Evolutionary conservation across 768 basidiomycete species (phyloP).

Genomic region (Mycena haematopus): DNA sequence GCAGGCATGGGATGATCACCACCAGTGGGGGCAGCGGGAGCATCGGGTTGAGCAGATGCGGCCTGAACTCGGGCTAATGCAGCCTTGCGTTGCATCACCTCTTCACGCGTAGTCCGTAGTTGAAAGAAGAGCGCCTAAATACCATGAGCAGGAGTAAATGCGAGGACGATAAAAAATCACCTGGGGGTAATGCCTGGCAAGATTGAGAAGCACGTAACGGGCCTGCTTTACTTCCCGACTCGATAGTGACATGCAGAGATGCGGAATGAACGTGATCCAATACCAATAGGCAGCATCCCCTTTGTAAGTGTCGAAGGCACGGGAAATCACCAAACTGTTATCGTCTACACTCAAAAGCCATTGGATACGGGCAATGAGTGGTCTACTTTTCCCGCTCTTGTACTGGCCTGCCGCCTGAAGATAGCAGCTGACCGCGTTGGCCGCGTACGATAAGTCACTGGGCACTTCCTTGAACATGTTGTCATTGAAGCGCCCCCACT

Average conservation of each 20-base stretch:
- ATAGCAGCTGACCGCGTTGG: constrained; percentile 95
- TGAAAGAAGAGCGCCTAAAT: constrained; percentile 93
- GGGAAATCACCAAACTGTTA: constrained; percentile 66
- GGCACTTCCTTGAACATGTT: constrained; percentile 90
- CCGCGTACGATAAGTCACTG: constrained; percentile 74
- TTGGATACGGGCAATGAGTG: constrained; percentile 88
- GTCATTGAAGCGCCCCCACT: constrained; percentile 96
- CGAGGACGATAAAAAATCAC: constrained; percentile 32
- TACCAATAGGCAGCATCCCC: constrained; percentile 98
- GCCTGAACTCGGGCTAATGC: constrained; percentile 43
- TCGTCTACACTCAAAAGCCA: constrained; percentile 98
- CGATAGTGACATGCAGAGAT: constrained; percentile 87
- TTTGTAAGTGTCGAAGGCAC: constrained; percentile 92
- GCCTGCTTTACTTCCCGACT: constrained; percentile 95
- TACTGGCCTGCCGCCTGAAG: constrained; percentile 96
- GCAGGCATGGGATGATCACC: constrained; percentile 32
- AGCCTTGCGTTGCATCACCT: constrained; percentile 53
- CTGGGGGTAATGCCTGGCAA: constrained; percentile 94
- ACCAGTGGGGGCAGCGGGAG: constrained; percentile 5
- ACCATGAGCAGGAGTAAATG: constrained; percentile 16
- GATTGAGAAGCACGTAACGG: constrained; percentile 83
- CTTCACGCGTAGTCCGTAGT: constrained; percentile 83
- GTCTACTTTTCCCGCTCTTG: constrained; percentile 92
- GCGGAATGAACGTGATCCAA: constrained; percentile 97
- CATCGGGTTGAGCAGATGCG: constrained; percentile 37